Percentiles rank a stretch among this genome's conserved stretches.
Conservation (phyloP, 2,329 filamentous ascomycete species). For the Sporothrix brasiliensis region DNA sequence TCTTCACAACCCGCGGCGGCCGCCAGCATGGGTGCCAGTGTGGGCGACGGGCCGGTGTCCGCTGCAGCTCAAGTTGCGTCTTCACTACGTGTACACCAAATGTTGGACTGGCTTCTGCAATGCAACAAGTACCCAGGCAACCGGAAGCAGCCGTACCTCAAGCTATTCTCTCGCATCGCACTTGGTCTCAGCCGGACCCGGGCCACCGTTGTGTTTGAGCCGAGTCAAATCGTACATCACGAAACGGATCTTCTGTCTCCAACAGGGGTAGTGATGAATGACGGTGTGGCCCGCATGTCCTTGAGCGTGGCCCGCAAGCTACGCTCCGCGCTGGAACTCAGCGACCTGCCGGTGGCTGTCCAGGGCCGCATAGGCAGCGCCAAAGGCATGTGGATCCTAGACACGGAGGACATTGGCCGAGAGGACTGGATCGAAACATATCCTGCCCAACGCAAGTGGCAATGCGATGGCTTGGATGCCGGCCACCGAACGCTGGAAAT, state of each 20-base stretch:
- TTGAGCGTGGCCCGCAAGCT: slow-evolving; percentile 59
- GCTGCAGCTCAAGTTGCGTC: not conserved
- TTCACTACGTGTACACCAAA: slow-evolving; percentile 40
- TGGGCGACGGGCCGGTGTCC: not conserved
- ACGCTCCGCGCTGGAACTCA: slow-evolving; percentile 53
- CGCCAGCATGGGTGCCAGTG: not conserved
- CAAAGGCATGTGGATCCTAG: slow-evolving; percentile 75
- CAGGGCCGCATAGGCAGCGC: slow-evolving; percentile 72
- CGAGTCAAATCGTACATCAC: slow-evolving; percentile 50
- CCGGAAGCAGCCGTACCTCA: slow-evolving; percentile 52
- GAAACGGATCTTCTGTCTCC: slow-evolving; percentile 48
- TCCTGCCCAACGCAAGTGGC: slow-evolving; percentile 70
- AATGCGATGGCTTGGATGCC: slow-evolving; percentile 51
- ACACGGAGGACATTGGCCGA: slow-evolving; percentile 51
- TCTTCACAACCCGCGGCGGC: slow-evolving; percentile 36
- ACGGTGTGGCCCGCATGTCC: slow-evolving; percentile 69
- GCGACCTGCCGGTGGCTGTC: slow-evolving; percentile 62
- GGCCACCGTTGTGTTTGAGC: slow-evolving; percentile 52
- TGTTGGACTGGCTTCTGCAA: slow-evolving; percentile 59
- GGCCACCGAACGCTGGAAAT: slow-evolving; percentile 68
- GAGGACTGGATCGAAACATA: slow-evolving; percentile 67
- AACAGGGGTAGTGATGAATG: slow-evolving; percentile 59
- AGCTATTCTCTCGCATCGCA: slow-evolving; percentile 61
- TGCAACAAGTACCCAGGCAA: slow-evolving; percentile 46
- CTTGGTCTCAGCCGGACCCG: slow-evolving; percentile 57